phyloP scores from a whole-genome alignment of 75 land plant species.

The Selaginella moellendorffii region DNA sequence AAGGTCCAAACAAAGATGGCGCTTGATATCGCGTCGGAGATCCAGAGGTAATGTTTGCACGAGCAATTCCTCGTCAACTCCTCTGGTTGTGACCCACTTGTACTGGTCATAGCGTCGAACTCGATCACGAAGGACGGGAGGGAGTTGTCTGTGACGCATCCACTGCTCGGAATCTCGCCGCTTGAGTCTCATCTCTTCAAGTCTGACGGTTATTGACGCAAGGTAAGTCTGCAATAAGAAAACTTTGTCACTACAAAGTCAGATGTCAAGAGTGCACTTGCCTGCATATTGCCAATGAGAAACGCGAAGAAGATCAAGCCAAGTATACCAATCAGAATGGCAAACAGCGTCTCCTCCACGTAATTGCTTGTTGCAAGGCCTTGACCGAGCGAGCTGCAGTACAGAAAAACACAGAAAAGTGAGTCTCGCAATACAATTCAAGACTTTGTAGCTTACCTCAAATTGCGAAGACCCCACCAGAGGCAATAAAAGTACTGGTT shows the following conservation, averaged over 20 bases:
- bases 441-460: slow-evolving; percentile 78
- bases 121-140: slow-evolving; percentile 35
- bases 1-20: slow-evolving; percentile 42
- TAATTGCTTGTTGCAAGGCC: slow-evolving; percentile 58
- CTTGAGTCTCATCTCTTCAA: slow-evolving; percentile 62
- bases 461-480: slow-evolving; percentile 74
- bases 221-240: slow-evolving; percentile 38
- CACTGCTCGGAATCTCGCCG: slow-evolving; percentile 56
- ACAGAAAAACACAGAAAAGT: background rate
- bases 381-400: slow-evolving; percentile 77
- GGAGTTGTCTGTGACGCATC: slow-evolving; percentile 58
- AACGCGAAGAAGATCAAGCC: slow-evolving; percentile 83
- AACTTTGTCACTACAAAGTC: background rate
- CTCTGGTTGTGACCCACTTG: slow-evolving; percentile 60
- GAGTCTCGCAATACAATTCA: too few species aligned
- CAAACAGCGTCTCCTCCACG: slow-evolving; percentile 66
- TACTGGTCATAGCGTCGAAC: slow-evolving; percentile 50
- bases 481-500: slow-evolving; percentile 83
- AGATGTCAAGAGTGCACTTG: slow-evolving; percentile 10
- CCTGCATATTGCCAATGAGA: slow-evolving; percentile 95
- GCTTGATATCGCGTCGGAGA: slow-evolving; percentile 51
- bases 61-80: slow-evolving; percentile 50
- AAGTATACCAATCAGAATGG: slow-evolving; percentile 52
- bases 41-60: slow-evolving; percentile 42
- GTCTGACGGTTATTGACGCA: slow-evolving; percentile 41